These are phyloP conservation scores for Drechslerella stenobrocha DNA, from an alignment of 2,329 filamentous ascomycete species.

Conservation along the genomic window DNA sequence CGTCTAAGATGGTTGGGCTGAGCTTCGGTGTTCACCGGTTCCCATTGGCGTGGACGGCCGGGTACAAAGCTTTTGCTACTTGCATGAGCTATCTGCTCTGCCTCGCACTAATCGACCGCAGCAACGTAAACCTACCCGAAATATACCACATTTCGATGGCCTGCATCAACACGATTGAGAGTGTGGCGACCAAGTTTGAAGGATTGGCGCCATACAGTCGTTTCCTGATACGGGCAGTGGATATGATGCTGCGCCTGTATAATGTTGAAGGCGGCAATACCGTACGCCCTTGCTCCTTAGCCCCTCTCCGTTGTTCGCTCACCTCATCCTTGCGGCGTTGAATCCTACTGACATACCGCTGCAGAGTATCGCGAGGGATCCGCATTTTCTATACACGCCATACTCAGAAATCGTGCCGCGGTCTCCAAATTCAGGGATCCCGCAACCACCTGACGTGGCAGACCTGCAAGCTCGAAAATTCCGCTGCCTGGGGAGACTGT, in stretches of 20 bases:
- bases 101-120: slow-evolving; percentile 25
- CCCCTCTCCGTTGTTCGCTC: not conserved
- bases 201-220: slow-evolving; percentile 28
- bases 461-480: slow-evolving; percentile 37
- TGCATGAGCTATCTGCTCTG: slow-evolving; percentile 36
- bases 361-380: slow-evolving; percentile 35
- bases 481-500: slow-evolving; percentile 26
- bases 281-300: slow-evolving; percentile 1
- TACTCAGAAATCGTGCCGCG: slow-evolving; percentile 36
- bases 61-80: slow-evolving; percentile 44
- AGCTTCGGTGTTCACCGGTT: slow-evolving; percentile 39
- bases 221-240: slow-evolving; percentile 30
- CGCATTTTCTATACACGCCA: slow-evolving; percentile 39
- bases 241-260: slow-evolving; percentile 44
- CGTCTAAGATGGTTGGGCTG: slow-evolving; percentile 36
- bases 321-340: not conserved
- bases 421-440: slow-evolving; percentile 39
- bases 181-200: slow-evolving; percentile 28
- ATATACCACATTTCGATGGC: slow-evolving; percentile 38
- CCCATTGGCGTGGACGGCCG: slow-evolving; percentile 40
- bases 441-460: slow-evolving; percentile 34
- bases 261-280: slow-evolving; percentile 34
- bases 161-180: slow-evolving; percentile 43
- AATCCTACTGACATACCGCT: not conserved
- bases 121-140: slow-evolving; percentile 18